These are phyloP conservation scores for Candida anglica DNA, from an alignment of 805 yeast species.

Conservation along the genomic window DNA sequence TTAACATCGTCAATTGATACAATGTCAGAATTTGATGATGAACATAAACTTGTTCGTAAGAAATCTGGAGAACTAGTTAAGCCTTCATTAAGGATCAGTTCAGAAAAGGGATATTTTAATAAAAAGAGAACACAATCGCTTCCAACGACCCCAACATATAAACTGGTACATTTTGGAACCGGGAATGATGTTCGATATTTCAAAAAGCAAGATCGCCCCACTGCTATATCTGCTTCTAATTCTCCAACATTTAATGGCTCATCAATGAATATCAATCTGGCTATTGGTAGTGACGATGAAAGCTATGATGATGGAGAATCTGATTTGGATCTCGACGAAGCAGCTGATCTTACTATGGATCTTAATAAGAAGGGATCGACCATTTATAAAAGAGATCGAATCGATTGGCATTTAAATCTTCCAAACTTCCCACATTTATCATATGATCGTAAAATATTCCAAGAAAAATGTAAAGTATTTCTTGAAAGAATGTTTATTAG, in stretches of 20 bases:
- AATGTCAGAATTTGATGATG: no score
- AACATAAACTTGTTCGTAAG: constrained; percentile 58
- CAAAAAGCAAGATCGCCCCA: constrained; percentile 68
- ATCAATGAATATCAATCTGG: constrained; percentile 4
- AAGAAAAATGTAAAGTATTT: constrained; percentile 43
- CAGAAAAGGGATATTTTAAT: constrained; percentile 24
- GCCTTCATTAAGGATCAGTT: constrained; percentile 58
- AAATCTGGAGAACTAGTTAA: constrained; percentile 87
- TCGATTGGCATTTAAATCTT: constrained; percentile 43
- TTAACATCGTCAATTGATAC: no score
- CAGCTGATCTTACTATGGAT: constrained; percentile 7
- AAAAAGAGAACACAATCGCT: constrained; percentile 30
- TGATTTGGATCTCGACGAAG: constrained; percentile 6
- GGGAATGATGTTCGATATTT: constrained; percentile 69
- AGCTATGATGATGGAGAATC: constrained; percentile 5
- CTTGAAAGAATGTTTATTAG: constrained; percentile 62
- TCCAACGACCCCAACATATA: constrained; percentile 53
- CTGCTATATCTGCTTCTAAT: constrained; percentile 64
- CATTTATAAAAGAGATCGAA: constrained; percentile 3
- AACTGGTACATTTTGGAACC: constrained; percentile 78
- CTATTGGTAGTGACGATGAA: constrained; percentile 15
- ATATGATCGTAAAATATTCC: constrained; percentile 41
- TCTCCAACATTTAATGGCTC: constrained; percentile 43
- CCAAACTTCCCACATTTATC: constrained; percentile 42
- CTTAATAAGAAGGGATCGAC: constrained; percentile 3